Evolutionary conservation across 768 basidiomycete genomes (phyloP).

Genomic region (Suillus sp.): DNA sequence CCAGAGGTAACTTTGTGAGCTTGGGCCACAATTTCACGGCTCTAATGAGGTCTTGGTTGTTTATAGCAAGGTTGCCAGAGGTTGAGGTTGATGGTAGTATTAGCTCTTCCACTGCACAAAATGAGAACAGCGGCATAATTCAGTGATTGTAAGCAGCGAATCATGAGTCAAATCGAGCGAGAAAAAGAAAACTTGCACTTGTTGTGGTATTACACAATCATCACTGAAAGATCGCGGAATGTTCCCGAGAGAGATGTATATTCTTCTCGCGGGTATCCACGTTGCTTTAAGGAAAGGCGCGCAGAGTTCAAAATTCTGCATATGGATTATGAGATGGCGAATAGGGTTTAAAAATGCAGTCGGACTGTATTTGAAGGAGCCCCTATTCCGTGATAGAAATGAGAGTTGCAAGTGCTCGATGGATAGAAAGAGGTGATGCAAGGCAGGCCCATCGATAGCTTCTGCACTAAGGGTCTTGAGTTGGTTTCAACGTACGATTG

Average conservation of each 20-base stretch:
- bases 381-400: neutral
- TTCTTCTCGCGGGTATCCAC: neutral
- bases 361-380: neutral
- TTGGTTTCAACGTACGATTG: neutral
- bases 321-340: neutral
- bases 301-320: neutral
- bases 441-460: neutral
- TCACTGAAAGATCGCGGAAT: neutral
- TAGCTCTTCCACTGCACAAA: neutral
- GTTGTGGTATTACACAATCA: slow-evolving; percentile 17
- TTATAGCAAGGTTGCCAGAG: neutral
- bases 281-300: neutral
- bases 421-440: neutral
- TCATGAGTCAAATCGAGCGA: neutral
- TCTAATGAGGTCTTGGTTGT: neutral
- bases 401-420: neutral
- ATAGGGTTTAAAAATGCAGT: neutral
- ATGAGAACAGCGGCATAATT: neutral
- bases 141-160: neutral
- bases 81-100: neutral
- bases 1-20: neutral
- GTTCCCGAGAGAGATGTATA: neutral
- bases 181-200: neutral
- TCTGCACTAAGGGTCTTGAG: neutral
- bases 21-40: slow-evolving; percentile 4